Evolutionary conservation across 2,329 filamentous ascomycete genomes (phyloP), one percentile per base, ranked within the genome.

Genomic region (Neonectria coccinea): DNA sequence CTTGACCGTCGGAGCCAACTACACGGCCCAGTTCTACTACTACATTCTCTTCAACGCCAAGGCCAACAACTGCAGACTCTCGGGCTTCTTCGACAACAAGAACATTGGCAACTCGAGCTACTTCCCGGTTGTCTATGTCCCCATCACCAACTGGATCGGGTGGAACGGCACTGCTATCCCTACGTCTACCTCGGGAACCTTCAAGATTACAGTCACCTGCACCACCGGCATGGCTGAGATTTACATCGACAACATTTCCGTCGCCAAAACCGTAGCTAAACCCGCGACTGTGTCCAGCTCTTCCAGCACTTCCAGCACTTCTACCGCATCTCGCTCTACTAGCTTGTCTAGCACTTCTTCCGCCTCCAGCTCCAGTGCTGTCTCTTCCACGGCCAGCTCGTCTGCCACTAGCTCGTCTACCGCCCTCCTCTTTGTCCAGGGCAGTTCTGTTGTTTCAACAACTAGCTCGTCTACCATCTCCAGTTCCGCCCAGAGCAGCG

Each of bases 41-140:
- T 56, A 56, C 11, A 39, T 62, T 7, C n/a, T 56, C 9, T 12
- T 10, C 6, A 47, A 33, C 52, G 12, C 44, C 25, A 53, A 53
- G 36, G 27, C 59, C 45, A 56, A 56, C 53, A 56, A 27, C 25
- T 62, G 59, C 52, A 53, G 44, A 9, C 48, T 62, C 52, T 45
- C 45, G 8, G 52, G 41, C 36, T 56, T 16, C 45, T 56, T 50
- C n/a, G 27, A 62, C 25, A 20, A 18, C 27, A 29, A 20, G 18
- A 62, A 52, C 59, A 33, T 62, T 41, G 59, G 44, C 45, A 62
- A 56, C 52, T 51, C 59, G 8, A 45, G 31, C 5, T 39, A 45
- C 14, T 62, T 62, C 53, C 20, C 52, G 1, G 53, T 25, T 2
- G 52, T 36, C 16, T 47, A 47, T n/a, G n/a, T 45, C n/a, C 29